Conservation (phyloP, 345 rosid species). For the Hypericum androsaemum region DNA sequence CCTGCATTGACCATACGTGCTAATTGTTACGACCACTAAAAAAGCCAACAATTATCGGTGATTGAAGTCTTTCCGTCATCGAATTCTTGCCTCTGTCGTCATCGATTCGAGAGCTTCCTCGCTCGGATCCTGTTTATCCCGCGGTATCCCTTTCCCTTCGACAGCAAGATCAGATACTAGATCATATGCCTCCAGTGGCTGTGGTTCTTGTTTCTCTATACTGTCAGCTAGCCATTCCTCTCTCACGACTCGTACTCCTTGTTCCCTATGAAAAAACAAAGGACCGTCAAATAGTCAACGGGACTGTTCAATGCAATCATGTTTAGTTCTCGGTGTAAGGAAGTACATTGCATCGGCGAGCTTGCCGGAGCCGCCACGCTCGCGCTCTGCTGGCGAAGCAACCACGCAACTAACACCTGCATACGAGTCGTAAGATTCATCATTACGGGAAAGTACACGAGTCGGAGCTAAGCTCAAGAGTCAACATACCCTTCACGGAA, state of each 20-base stretch:
- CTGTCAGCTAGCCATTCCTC: constrained; percentile 67
- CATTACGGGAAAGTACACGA: neutral
- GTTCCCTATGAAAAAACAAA: constrained; percentile 29
- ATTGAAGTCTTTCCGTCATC: too few species aligned
- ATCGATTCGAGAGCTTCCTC: constrained; percentile 52
- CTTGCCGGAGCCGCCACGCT: constrained; percentile 56
- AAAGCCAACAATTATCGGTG: too few species aligned
- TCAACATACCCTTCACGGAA: constrained; percentile 32
- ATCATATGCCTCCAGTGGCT: constrained; percentile 56
- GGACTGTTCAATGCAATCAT: too few species aligned
- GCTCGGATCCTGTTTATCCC: constrained; percentile 57
- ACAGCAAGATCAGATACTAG: constrained; percentile 47
- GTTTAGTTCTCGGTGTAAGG: too few species aligned
- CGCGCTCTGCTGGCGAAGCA: constrained; percentile 49
- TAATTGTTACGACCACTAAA: neutral
- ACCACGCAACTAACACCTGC: constrained; percentile 57
- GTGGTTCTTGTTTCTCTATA: constrained; percentile 57
- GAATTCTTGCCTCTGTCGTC: constrained; percentile 31
- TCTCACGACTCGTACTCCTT: constrained; percentile 45
- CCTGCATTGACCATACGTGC: constrained; percentile 25
- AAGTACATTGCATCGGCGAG: constrained; percentile 65
- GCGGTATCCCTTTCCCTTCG: constrained; percentile 54
- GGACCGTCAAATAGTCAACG: neutral
- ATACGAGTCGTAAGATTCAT: neutral
- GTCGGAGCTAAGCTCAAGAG: too few species aligned